Evolutionary conservation across 2,329 filamentous ascomycete genomes (phyloP).

Genomic region (Fusarium pininemorale): DNA sequence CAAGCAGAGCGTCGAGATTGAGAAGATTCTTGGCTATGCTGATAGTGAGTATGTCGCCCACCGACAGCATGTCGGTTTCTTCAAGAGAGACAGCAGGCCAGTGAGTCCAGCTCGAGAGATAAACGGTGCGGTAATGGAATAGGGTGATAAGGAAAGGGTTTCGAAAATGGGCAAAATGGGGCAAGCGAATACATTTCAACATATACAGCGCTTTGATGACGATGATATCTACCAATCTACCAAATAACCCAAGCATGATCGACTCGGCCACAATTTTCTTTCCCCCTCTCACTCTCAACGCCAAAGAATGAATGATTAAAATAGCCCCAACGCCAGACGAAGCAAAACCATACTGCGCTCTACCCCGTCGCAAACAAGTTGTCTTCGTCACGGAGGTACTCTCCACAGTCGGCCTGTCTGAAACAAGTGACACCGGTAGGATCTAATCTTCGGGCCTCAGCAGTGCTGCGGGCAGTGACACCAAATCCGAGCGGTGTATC

Average conservation of each 20-base stretch:
- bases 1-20: conserved; percentile 82
- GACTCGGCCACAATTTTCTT: conserved; percentile 25
- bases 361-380: conserved; percentile 68
- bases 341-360: conserved; percentile 4
- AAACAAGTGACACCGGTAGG: conserved; percentile 91
- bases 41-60: conserved; percentile 95
- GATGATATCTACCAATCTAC: conserved; percentile 34
- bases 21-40: conserved; percentile 83
- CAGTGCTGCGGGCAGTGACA: conserved; percentile 86
- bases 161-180: conserved; percentile 19
- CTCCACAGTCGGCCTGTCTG: conserved; percentile 91
- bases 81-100: conserved; percentile 63
- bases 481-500: conserved; percentile 95
- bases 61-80: conserved; percentile 86
- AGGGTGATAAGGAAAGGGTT: neutral
- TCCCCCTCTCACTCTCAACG: conserved; percentile 32
- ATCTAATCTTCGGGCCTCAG: conserved; percentile 83
- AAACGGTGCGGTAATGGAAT: conserved; percentile 34
- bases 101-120: conserved; percentile 55
- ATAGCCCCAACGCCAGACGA: conserved; percentile 41
- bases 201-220: conserved; percentile 33
- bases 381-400: conserved; percentile 88
- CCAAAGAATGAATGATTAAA: conserved; percentile 34
- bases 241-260: conserved; percentile 36
- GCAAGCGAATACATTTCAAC: conserved; percentile 35